A percentile compares a stretch with the other conserved stretches of the same genome.
Conservation (phyloP, 495 filamentous ascomycete species). For the Podospora pseudoanserina region DNA sequence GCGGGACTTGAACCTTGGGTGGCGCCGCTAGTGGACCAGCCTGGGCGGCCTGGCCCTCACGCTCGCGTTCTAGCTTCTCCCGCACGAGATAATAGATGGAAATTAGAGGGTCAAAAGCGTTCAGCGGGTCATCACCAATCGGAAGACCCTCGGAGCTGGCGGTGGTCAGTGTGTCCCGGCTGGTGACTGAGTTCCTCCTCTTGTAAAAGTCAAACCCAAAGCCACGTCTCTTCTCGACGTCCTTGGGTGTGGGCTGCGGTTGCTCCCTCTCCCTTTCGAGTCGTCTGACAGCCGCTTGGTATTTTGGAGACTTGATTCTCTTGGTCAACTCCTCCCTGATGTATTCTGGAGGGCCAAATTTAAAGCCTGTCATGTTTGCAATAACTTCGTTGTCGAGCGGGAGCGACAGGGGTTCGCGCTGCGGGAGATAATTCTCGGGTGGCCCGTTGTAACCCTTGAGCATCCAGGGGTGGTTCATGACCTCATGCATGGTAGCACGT, state of each 20-base stretch:
- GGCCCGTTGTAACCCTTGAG: conserved; percentile 82
- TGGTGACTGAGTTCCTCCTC: conserved; percentile 79
- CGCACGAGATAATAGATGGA: conserved; percentile 95
- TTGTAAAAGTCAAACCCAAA: conserved; percentile 97
- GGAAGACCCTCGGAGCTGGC: conserved; percentile 79
- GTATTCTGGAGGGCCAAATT: conserved; percentile 83
- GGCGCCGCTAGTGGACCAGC: conserved; percentile 17
- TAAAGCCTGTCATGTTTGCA: conserved; percentile 94
- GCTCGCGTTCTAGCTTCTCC: conserved; percentile 88
- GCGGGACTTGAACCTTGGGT: conserved; percentile 27
- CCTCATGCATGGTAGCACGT: conserved; percentile 81
- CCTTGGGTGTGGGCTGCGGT: conserved; percentile 54
- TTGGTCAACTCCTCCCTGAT: conserved; percentile 79
- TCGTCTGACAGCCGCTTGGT: conserved; percentile 71
- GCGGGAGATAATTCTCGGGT: conserved; percentile 85
- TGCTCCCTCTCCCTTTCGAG: conserved; percentile 60
- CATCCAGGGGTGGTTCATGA: conserved; percentile 97
- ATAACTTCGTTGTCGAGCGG: conserved; percentile 82
- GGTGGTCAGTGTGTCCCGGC: conserved; percentile 83
- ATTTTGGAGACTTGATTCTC: conserved; percentile 84
- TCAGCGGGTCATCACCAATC: conserved; percentile 81
- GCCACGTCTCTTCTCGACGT: conserved; percentile 76
- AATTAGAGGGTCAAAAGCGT: conserved; percentile 87
- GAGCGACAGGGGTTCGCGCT: conserved; percentile 76
- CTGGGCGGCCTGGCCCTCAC: conserved; percentile 24